These are phyloP conservation scores for Plasmodium knowlesi DNA, from an alignment of 169 alveolate species.

Conservation along the genomic window DNA sequence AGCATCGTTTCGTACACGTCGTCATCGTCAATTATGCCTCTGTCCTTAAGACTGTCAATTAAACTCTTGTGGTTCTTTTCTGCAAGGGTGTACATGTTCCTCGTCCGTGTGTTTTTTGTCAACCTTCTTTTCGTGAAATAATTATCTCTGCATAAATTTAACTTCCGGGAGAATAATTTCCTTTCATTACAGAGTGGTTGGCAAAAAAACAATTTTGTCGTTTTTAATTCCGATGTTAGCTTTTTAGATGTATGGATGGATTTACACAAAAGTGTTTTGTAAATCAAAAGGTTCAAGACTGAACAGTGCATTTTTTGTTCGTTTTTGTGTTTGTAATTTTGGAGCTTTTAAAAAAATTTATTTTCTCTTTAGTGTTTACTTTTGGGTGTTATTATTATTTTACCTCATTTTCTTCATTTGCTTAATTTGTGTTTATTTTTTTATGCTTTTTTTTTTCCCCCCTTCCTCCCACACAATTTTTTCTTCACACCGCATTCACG, in stretches of 20 bases:
- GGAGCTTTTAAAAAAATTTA: not conserved
- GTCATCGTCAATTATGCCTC: slow-evolving; percentile 76
- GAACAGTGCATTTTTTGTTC: slow-evolving; percentile 11
- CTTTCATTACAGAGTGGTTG: not conserved
- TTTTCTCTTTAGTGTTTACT: not conserved
- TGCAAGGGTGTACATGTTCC: slow-evolving; percentile 29
- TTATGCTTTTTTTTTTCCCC: not conserved
- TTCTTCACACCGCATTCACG: not conserved
- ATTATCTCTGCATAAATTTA: not conserved
- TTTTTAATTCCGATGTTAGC: slow-evolving; percentile 4
- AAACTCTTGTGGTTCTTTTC: slow-evolving; percentile 49
- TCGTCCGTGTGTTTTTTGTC: not conserved
- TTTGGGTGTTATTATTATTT: not conserved
- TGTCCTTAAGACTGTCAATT: slow-evolving; percentile 44
- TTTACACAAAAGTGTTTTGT: slow-evolving; percentile 20
- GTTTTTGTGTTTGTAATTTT: not conserved
- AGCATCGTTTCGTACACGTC: slow-evolving; percentile 71
- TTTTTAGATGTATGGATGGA: not conserved
- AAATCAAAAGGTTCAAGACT: slow-evolving; percentile 6
- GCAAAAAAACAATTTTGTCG: slow-evolving; percentile 26
- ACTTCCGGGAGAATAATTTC: not conserved
- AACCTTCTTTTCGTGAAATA: not conserved
- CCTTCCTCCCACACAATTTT: not conserved
- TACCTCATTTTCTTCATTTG: not conserved
- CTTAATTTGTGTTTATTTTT: not conserved